Base-by-base conservation (phyloP, 352 stramenopile genomes). In the Phytophthora boehmeriae region DNA sequence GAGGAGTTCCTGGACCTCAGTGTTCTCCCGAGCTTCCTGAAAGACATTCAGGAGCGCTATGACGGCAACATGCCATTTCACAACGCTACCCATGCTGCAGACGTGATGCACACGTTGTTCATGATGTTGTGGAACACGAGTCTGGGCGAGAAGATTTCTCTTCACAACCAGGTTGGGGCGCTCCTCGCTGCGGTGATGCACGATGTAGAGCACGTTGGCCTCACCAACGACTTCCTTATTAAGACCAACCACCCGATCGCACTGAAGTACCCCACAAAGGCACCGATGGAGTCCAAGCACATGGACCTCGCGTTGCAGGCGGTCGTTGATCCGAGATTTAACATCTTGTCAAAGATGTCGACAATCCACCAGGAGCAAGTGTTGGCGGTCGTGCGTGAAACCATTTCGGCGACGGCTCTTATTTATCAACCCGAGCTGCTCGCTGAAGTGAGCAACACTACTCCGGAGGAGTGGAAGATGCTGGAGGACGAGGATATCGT, bases 221-320 rank as follows among this genome's bases (percentile, higher is more conserved):
- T 92, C 17, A 91, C 73, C 16, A 94, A 94, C 69, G 79, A 91
- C 50, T 94, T 89, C 50, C 47, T 94, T 22, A 77, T 90, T 39
- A 87, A 89, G 58, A 90, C 77, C 14, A 78, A 81, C 52, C 85
- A 94, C 63, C 73, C 66, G 10, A 86, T 94, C 36, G 80, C 83
- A 5, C 51, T 71, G 50, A 74, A 78, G 59, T 92, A 87, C 52
- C 66, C 68, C 14, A 78, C 77, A 0, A 76, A 65, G 25, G 81
- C 79, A 8, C 85, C 85, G 9, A 88, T 94, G 80, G 85, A 94
- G 61, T 81, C 82, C 23, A 94, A 89, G 78, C 85, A 94, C 70
- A 71, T 73, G 25, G 75, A 75, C 14, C 54, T 92, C 14, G 85
- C 83, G 0, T 28, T 90, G 23, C 59, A 88, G 27, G 58, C 86